These are phyloP conservation scores for Spencermartinsiella ligniputridi DNA, from an alignment of 1,139 yeast genomes.

Conservation along the genomic window DNA sequence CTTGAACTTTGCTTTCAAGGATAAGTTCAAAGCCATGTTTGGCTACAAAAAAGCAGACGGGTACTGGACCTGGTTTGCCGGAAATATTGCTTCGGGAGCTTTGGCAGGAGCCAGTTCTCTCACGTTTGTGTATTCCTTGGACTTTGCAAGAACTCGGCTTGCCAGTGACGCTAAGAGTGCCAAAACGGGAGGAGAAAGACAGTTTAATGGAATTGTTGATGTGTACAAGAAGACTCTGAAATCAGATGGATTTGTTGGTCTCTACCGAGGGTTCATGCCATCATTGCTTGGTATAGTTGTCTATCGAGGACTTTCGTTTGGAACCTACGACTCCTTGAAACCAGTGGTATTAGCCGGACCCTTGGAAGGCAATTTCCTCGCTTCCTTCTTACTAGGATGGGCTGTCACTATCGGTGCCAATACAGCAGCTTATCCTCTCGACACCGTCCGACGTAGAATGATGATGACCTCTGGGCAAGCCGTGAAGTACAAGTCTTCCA, in stretches of 20 bases:
- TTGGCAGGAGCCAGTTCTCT: slow-evolving; percentile 73
- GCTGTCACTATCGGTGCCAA: slow-evolving; percentile 72
- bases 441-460: slow-evolving; percentile 81
- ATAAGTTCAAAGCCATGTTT: slow-evolving; percentile 39
- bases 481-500: slow-evolving; percentile 67
- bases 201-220: slow-evolving; percentile 70
- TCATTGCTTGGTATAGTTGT: slow-evolving; percentile 73
- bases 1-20: slow-evolving; percentile 10
- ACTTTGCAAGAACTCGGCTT: slow-evolving; percentile 77
- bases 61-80: slow-evolving; percentile 66
- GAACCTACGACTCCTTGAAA: slow-evolving; percentile 72
- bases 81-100: slow-evolving; percentile 80
- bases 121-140: slow-evolving; percentile 69
- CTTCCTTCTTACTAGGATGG: slow-evolving; percentile 74
- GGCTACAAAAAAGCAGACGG: slow-evolving; percentile 65
- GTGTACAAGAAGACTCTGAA: slow-evolving; percentile 72
- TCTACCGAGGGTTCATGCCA: slow-evolving; percentile 79
- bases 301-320: slow-evolving; percentile 79
- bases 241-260: slow-evolving; percentile 71
- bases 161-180: slow-evolving; percentile 75
- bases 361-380: slow-evolving; percentile 63
- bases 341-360: slow-evolving; percentile 68
- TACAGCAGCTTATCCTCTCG: slow-evolving; percentile 74
- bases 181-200: slow-evolving; percentile 61
- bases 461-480: slow-evolving; percentile 82